Percentiles rank a stretch among this genome's conserved stretches.
Evolutionary conservation across 768 basidiomycete species (phyloP).

Genomic region (Tricholoma saponaceum): DNA sequence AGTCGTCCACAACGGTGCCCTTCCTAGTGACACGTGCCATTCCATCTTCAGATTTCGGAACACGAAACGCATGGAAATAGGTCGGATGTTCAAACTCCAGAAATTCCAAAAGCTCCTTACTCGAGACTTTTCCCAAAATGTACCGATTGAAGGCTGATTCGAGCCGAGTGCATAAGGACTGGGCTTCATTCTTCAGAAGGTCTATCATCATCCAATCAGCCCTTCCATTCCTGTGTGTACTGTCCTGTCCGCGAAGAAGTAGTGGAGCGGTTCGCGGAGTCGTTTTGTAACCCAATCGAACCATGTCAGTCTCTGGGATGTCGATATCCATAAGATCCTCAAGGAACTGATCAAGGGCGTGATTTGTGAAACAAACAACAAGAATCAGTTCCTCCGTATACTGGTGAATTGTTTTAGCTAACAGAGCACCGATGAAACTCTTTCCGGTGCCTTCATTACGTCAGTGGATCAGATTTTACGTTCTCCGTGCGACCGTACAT

Average conservation of each 20-base stretch:
- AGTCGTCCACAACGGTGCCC: background rate
- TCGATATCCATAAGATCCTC: constrained; percentile 55
- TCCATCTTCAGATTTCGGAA: background rate
- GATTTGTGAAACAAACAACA: constrained; percentile 75
- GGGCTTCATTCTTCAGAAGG: constrained; percentile 23
- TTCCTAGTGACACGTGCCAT: background rate
- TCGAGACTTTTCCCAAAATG: background rate
- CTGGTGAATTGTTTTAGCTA: constrained; percentile 57
- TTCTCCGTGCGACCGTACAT: background rate
- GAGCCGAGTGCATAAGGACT: background rate
- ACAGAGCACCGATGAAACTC: constrained; percentile 64
- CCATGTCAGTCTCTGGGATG: constrained; percentile 44
- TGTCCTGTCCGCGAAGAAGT: constrained; percentile 36
- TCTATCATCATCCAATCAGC: constrained; percentile 42
- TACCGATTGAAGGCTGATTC: background rate
- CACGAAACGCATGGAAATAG: background rate
- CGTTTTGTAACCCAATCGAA: constrained; percentile 58
- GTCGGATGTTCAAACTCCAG: background rate
- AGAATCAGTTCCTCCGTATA: constrained; percentile 47
- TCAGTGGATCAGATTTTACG: background rate
- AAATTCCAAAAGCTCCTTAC: background rate
- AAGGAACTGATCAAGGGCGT: constrained; percentile 69
- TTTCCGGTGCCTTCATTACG: constrained; percentile 59
- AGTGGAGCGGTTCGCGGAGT: constrained; percentile 43
- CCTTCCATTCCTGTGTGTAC: constrained; percentile 19